Percentiles rank a stretch among this genome's conserved stretches.
Conservation (phyloP, 2,329 filamentous ascomycete genomes). For the Verticillium nubilum region DNA sequence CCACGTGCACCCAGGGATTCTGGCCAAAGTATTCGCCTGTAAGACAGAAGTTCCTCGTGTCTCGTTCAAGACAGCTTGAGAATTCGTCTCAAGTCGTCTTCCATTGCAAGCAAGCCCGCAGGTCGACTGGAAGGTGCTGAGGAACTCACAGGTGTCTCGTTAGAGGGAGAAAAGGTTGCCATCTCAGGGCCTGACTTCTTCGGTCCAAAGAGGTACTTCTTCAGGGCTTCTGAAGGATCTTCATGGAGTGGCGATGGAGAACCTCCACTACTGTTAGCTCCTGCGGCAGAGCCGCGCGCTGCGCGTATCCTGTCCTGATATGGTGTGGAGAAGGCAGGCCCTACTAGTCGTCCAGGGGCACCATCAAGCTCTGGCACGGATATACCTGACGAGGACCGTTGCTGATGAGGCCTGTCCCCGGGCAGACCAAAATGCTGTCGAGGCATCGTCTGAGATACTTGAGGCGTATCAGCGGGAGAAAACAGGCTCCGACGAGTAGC, state of each 20-base stretch:
- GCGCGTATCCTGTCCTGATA: conserved; percentile 58
- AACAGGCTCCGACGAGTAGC: neutral
- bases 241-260: conserved; percentile 16
- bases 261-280: neutral
- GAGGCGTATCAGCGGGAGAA: neutral
- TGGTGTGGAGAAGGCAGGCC: conserved; percentile 63
- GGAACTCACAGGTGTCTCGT: neutral
- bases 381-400: conserved; percentile 40
- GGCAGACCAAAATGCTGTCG: conserved; percentile 12
- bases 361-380: conserved; percentile 67
- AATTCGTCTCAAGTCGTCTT: conserved; percentile 47
- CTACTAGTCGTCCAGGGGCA: conserved; percentile 48
- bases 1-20: neutral
- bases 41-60: neutral
- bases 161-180: neutral
- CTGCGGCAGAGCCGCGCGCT: conserved; percentile 30
- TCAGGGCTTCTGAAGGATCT: conserved; percentile 43
- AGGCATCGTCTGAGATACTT: conserved; percentile 15
- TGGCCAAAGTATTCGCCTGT: neutral
- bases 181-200: conserved; percentile 10
- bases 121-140: conserved; percentile 14
- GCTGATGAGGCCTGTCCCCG: conserved; percentile 30
- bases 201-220: conserved; percentile 49
- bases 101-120: conserved; percentile 42
- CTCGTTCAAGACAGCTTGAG: conserved; percentile 33